Evolutionary conservation across 768 basidiomycete species (phyloP).

Genomic region (Lactarius quietus): DNA sequence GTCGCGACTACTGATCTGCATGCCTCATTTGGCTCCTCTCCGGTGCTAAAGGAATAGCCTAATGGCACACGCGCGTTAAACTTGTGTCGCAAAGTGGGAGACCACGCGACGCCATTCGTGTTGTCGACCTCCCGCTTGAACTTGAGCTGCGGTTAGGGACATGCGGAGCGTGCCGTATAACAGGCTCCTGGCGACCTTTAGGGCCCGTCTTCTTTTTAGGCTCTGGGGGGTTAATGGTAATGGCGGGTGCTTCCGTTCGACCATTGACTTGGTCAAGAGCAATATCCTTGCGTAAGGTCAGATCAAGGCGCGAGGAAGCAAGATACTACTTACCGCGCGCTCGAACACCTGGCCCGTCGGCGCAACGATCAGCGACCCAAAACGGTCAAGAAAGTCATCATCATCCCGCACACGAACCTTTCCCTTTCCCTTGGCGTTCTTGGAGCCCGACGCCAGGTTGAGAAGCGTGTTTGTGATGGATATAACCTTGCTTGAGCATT

Average conservation of each 20-base stretch:
- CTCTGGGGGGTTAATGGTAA: constrained; percentile 46
- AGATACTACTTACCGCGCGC: constrained; percentile 35
- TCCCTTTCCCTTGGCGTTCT: constrained; percentile 43
- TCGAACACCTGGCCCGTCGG: constrained; percentile 83
- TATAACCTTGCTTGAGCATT: too few species aligned
- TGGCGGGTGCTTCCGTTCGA: constrained; percentile 58
- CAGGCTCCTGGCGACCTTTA: constrained; percentile 51
- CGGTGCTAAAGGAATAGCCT: constrained; percentile 50
- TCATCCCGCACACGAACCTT: constrained; percentile 56
- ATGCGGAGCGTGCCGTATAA: constrained; percentile 69
- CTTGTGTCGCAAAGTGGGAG: constrained; percentile 68
- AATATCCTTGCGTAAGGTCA: constrained; percentile 63
- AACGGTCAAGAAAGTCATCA: constrained; percentile 84
- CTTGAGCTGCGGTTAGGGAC: constrained; percentile 65
- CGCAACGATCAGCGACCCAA: constrained; percentile 72
- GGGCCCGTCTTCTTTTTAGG: constrained; percentile 34
- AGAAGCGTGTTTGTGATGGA: constrained; percentile 70
- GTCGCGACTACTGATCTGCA: too few species aligned
- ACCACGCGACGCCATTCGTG: constrained; percentile 53
- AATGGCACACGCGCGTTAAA: constrained; percentile 81
- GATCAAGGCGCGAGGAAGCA: neutral
- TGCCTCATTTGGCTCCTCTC: too few species aligned
- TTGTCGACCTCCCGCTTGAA: constrained; percentile 66
- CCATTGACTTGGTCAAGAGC: constrained; percentile 78
- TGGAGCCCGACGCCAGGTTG: constrained; percentile 38